Percentiles rank a stretch among this genome's conserved stretches.
phyloP scores from a whole-genome alignment of 768 basidiomycete species.

The Pleurotus platypus region DNA sequence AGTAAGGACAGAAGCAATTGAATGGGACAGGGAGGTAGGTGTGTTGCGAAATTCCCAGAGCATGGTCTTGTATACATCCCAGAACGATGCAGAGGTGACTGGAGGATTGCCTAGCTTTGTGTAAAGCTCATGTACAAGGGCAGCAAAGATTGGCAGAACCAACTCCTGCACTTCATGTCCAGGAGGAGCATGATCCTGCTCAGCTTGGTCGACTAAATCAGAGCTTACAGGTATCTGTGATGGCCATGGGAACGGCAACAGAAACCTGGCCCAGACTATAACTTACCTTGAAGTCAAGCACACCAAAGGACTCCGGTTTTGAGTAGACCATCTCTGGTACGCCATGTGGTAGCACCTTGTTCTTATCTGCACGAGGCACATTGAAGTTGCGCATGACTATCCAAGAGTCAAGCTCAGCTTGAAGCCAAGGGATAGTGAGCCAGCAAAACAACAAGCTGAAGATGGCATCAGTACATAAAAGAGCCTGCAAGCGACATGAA shows the following conservation, averaged over 20 bases:
- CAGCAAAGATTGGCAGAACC: constrained; percentile 24
- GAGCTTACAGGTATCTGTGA: too few species aligned
- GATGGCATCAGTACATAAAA: not conserved
- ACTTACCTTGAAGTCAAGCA: constrained; percentile 29
- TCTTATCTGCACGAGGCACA: constrained; percentile 15
- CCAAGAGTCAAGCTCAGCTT: constrained; percentile 30
- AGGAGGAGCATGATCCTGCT: constrained; percentile 24
- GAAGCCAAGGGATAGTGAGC: constrained; percentile 32
- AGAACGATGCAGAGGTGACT: constrained; percentile 17
- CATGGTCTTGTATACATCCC: constrained; percentile 11
- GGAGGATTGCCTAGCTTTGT: constrained; percentile 17
- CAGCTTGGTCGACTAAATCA: not conserved
- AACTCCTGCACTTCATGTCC: constrained; percentile 31
- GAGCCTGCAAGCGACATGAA: not conserved
- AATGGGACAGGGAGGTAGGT: not conserved
- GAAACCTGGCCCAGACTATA: too few species aligned
- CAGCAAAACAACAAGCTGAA: constrained; percentile 28
- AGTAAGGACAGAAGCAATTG: not conserved
- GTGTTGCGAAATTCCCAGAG: not conserved
- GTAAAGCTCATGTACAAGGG: constrained; percentile 16
- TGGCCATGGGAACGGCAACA: too few species aligned
- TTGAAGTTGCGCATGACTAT: constrained; percentile 18
- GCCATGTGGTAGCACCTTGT: constrained; percentile 35
- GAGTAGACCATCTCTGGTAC: constrained; percentile 26
- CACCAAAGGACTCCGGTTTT: constrained; percentile 21